Evolutionary conservation across 805 yeast species (phyloP), one percentile per base, ranked within the genome.

Genomic region (Wickerhamomyces ciferrii): DNA sequence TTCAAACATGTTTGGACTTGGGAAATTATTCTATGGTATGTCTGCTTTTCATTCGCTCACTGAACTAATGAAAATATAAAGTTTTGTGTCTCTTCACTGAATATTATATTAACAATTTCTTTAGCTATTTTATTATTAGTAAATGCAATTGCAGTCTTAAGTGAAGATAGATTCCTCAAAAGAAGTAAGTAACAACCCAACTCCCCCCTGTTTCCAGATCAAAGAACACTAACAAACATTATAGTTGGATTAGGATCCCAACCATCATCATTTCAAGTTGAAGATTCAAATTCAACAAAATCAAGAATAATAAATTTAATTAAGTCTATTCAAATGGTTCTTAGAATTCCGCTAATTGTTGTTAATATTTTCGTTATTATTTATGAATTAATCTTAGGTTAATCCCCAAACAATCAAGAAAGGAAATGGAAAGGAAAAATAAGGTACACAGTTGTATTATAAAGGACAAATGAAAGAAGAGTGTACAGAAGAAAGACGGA

Each of bases 91-190:
- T n/a, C n/a, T n/a, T n/a, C n/a, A n/a, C 10, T 39, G 15, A 17
- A 9, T 20, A 19, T 27, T 14, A n/a, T n/a, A 43, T 47, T 41
- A 42, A 40, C 45, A n/a, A 27, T 13, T 7, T 11, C 34, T 8
- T 19, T 21, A 60, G 64, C 73, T 39, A 65, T 74, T 7, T 63
- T 81, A 18, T 61, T 87, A 35, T 66, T 85, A 47, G 76, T 85
- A 42, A 87, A 87, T 62, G 79, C 92, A 0, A 76, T 87, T 25
- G 94, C 94, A 0, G 83, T 87, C 32, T 73, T 87, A 44, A 84
- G 85, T 60, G 95, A 87, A 56, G 94, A 87, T 57, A 69, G 96
- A 48, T 87, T 87, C 57, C 69, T 87, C 48, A 81, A 82, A 56
- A 71, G 96, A 66, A 77, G 75, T 71, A 59, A 47, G 74, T 63